phyloP scores from a whole-genome alignment of 2,329 filamentous ascomycete genomes.

The Pseudocercospora crystallina region DNA sequence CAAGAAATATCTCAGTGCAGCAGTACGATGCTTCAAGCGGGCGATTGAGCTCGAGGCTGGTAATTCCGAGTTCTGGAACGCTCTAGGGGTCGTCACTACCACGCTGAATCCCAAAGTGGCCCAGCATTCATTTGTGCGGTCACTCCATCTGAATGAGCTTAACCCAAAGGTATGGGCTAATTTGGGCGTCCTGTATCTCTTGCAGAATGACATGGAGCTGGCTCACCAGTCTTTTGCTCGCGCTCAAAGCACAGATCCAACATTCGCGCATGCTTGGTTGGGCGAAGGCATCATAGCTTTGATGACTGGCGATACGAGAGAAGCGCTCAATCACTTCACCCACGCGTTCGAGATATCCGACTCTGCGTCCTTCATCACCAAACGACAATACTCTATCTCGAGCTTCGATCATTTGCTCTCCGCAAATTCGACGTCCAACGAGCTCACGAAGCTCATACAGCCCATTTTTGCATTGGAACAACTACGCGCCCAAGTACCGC shows the following conservation, averaged over 20 bases:
- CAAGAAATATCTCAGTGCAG: conserved; percentile 71
- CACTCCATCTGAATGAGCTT: conserved; percentile 85
- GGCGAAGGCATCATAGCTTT: conserved; percentile 86
- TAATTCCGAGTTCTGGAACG: conserved; percentile 96
- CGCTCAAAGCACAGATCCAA: conserved; percentile 90
- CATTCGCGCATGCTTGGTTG: conserved; percentile 90
- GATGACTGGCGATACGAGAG: conserved; percentile 68
- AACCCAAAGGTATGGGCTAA: conserved; percentile 86
- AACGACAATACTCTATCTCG: conserved; percentile 75
- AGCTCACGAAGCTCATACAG: conserved; percentile 68
- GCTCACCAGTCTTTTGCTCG: conserved; percentile 87
- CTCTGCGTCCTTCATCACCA: conserved; percentile 69
- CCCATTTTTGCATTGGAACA: conserved; percentile 88
- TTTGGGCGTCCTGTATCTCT: conserved; percentile 77
- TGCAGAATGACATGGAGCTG: conserved; percentile 80
- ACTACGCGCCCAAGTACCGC: conserved; percentile 67
- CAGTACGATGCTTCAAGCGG: conserved; percentile 88
- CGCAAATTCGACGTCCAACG: conserved; percentile 51
- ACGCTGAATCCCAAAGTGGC: conserved; percentile 81
- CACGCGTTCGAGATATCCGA: conserved; percentile 93
- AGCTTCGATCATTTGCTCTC: conserved; percentile 78
- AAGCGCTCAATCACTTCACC: conserved; percentile 82
- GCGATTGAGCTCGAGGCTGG: conserved; percentile 93
- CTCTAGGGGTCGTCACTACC: conserved; percentile 86
- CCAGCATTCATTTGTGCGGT: conserved; percentile 90